Conservation (phyloP, 1,284 basidiomycete species). For the Pseudozyma pruni region DNA sequence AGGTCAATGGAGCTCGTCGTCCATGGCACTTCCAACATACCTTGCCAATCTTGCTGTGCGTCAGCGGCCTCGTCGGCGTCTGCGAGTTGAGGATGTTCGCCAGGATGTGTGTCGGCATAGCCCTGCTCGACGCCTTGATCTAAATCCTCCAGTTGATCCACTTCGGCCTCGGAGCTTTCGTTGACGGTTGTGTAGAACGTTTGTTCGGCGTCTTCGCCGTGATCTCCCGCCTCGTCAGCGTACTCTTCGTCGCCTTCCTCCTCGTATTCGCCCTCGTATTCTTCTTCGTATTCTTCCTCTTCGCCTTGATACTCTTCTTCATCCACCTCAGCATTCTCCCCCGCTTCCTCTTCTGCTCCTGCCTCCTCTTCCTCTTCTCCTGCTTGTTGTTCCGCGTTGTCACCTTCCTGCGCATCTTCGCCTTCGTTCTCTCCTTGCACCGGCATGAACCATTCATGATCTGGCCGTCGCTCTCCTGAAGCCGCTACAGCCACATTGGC, state of each 20-base stretch:
- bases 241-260: slow-evolving; percentile 16
- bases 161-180: slow-evolving; percentile 21
- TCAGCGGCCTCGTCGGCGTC: slow-evolving; percentile 10
- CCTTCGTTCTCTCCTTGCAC: background rate
- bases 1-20: background rate
- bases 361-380: slow-evolving; percentile 6
- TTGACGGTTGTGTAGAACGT: slow-evolving; percentile 41
- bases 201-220: slow-evolving; percentile 27
- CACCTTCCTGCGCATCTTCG: slow-evolving; percentile 6
- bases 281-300: slow-evolving; percentile 9
- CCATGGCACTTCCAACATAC: slow-evolving; percentile 2
- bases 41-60: slow-evolving; percentile 21
- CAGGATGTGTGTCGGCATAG: slow-evolving; percentile 7
- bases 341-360: slow-evolving; percentile 13
- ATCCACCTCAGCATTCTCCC: slow-evolving; percentile 5
- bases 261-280: slow-evolving; percentile 10
- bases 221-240: slow-evolving; percentile 6
- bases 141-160: slow-evolving; percentile 38
- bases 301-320: slow-evolving; percentile 1
- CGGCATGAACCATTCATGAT: background rate
- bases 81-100: slow-evolving; percentile 6
- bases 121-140: slow-evolving; percentile 6
- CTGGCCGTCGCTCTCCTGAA: background rate
- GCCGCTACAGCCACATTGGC: too few species aligned
- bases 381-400: background rate